Percentiles rank a stretch among this genome's conserved stretches.
phyloP scores from a whole-genome alignment of 2,329 filamentous ascomycete species.

The Paramyrothecium roridum region DNA sequence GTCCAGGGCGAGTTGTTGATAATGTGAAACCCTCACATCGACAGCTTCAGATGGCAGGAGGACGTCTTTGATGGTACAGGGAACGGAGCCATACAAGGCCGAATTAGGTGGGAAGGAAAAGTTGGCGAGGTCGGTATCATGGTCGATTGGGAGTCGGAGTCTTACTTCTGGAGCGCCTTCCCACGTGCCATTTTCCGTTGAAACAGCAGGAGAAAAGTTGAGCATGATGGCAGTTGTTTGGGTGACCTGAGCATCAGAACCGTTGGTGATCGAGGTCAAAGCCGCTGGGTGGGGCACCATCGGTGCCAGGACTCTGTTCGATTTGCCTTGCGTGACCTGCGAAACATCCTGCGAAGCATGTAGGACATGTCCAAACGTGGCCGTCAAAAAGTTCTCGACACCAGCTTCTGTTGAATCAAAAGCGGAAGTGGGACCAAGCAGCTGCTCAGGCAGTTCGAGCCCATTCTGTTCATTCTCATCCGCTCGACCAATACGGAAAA shows the following conservation, averaged over 20 bases:
- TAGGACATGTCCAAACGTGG: conserved; percentile 51
- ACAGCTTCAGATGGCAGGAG: conserved; percentile 43
- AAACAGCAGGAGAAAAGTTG: conserved; percentile 37
- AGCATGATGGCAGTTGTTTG: conserved; percentile 37
- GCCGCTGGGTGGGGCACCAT: conserved; percentile 43
- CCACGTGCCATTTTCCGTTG: background rate
- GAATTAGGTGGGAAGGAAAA: conserved; percentile 24
- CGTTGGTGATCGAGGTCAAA: conserved; percentile 33
- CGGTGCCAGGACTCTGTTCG: conserved; percentile 38
- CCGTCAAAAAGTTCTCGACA: conserved; percentile 25
- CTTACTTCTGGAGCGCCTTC: conserved; percentile 17
- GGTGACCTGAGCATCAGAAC: conserved; percentile 18
- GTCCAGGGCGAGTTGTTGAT: conserved; percentile 34
- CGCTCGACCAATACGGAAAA: conserved; percentile 12
- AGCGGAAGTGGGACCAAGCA: background rate
- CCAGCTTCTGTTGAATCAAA: background rate
- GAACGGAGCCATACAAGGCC: conserved; percentile 25
- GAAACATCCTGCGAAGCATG: conserved; percentile 21
- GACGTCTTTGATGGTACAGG: conserved; percentile 33
- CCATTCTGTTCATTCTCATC: background rate
- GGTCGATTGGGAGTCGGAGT: conserved; percentile 25
- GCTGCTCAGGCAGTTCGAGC: background rate
- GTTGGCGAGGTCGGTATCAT: conserved; percentile 19
- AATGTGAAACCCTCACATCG: conserved; percentile 42
- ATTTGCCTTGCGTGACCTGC: conserved; percentile 4